These are phyloP conservation scores for Bruguiera hainesii DNA, from an alignment of 441 rosid species.

Conservation along the genomic window DNA sequence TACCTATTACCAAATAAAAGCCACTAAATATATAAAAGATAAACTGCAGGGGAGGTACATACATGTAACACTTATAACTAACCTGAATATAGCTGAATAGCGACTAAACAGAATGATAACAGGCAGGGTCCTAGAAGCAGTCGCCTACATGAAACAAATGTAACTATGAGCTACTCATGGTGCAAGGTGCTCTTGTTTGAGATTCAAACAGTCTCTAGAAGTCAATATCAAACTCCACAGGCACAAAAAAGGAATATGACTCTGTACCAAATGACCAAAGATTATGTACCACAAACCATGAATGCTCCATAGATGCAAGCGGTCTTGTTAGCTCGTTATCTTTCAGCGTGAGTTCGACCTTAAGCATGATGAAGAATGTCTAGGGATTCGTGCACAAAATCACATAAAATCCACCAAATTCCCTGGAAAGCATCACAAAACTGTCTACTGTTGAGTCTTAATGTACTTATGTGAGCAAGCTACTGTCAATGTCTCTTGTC, in stretches of 20 bases:
- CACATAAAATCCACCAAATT: background rate
- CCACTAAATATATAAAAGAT: no score
- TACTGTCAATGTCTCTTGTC: background rate
- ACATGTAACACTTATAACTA: constrained; percentile 3
- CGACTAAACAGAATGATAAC: constrained; percentile 34
- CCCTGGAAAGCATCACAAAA: background rate
- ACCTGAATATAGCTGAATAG: constrained; percentile 38
- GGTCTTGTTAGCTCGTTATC: constrained; percentile 38
- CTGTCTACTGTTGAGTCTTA: background rate
- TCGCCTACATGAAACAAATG: constrained; percentile 27
- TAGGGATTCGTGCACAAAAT: background rate
- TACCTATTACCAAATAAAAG: no score
- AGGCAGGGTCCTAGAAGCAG: constrained; percentile 35
- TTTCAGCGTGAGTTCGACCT: constrained; percentile 44
- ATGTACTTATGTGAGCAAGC: background rate
- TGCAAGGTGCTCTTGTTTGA: background rate
- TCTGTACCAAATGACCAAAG: background rate
- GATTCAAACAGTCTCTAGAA: background rate
- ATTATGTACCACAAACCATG: constrained; percentile 45
- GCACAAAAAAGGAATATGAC: background rate
- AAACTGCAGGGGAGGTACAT: no score
- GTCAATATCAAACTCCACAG: background rate
- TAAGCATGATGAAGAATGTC: background rate
- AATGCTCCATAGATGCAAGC: constrained; percentile 38
- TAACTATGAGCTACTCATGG: background rate